A percentile compares a stretch with the other conserved stretches of the same genome.
Evolutionary conservation across 78 protist species (phyloP).

Genomic region (Diacronema lutheri): DNA sequence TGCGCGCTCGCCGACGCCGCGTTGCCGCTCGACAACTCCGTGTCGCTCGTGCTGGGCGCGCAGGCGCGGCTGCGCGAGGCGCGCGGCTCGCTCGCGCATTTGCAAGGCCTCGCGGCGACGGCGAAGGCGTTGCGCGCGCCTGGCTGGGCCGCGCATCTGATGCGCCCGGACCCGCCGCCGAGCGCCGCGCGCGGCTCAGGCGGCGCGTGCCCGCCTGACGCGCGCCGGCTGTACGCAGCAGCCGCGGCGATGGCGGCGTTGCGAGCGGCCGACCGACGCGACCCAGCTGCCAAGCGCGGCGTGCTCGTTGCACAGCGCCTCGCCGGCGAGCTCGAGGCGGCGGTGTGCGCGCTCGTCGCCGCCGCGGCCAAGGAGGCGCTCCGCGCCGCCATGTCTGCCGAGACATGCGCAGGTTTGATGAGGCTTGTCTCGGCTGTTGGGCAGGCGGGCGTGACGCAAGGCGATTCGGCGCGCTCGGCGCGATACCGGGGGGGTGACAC

Average conservation of each 20-base stretch:
- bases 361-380: constrained; percentile 14
- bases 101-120: background rate
- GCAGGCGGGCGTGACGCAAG: background rate
- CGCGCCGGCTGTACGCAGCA: background rate
- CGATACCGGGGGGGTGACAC: constrained; percentile 6
- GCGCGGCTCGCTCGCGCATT: background rate
- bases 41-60: background rate
- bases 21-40: background rate
- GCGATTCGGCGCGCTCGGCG: background rate
- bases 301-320: background rate
- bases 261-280: background rate
- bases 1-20: background rate
- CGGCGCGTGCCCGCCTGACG: constrained; percentile 5
- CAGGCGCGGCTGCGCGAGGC: background rate
- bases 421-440: background rate
- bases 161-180: constrained; percentile 9
- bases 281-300: background rate
- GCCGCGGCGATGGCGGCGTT: background rate
- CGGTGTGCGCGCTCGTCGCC: constrained; percentile 15
- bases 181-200: background rate
- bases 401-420: background rate
- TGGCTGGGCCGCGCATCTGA: background rate
- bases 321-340: background rate
- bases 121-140: background rate
- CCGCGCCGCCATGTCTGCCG: background rate